Base-by-base conservation (phyloP, 1,284 basidiomycete genomes). In the Melampsora americana region DNA sequence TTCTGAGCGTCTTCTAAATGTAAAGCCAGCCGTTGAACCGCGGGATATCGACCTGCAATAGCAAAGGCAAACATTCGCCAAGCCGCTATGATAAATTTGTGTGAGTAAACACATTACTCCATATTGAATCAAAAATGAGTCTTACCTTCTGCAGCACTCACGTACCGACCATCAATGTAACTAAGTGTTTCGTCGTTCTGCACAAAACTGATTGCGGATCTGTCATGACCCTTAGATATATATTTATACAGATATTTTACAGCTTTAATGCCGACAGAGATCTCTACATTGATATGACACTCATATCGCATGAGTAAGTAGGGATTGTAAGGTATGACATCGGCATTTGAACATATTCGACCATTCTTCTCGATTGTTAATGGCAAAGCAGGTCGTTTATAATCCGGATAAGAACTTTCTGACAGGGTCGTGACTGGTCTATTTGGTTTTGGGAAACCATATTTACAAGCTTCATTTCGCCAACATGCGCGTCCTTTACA, bases 1-100 rank as follows among this genome's bases (percentile, higher is more conserved):
- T 80, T 48, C 5, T 84, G 84, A 82, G 86, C 85, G 48, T 81
- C 69, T 79, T 82, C 77, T 84, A 85, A 0, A 84, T 73, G n/a
- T 83, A 80, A 0, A 83, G 83, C 68, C 1, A 69, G 50, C 20
- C 68, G 53, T 28, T 69, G 68, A 0, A 69, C 68, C 6, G 67
- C 67, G n/a, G 67, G 67, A 59, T 39, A 42, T 3, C 50, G 1
- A 6, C 59, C 67, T 3, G 68, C 56, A 2, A 69, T n/a, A 12
- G 56, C 56, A n/a, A 56, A 69, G 42, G 56, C 53, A 18, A 56
- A 61, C 1, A 69, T 9, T 12, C 56, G 1, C 68, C 56, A 69
- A 5, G 35, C 35, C 5, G 68, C 68, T 69, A 26, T 5, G 3
- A 14, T 16, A 26, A 42, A 44, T 12, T 26, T n/a, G 3, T 42